These are phyloP conservation scores for Paulownia fortunei DNA, from an alignment of 257 asterid species.

Conservation along the genomic window DNA sequence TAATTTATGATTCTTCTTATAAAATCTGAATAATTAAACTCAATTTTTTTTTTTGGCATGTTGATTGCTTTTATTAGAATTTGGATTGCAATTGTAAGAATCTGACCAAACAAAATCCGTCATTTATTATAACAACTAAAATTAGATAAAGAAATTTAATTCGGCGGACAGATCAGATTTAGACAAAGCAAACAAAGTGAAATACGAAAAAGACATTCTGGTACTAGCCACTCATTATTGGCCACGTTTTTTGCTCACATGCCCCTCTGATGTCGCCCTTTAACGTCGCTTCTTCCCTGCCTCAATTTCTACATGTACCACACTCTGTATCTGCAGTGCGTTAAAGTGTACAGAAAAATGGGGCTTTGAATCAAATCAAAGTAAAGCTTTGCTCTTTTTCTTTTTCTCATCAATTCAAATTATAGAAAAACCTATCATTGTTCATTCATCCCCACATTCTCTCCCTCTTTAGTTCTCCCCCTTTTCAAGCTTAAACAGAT, in stretches of 20 bases:
- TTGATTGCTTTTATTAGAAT: too few species aligned
- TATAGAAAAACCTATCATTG: constrained; percentile 15
- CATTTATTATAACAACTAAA: neutral
- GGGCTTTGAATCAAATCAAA: constrained; percentile 16
- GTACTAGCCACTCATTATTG: constrained; percentile 27
- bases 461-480: constrained; percentile 2
- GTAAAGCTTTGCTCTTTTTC: neutral
- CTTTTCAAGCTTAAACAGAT: neutral
- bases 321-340: constrained; percentile 26
- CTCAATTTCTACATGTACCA: constrained; percentile 33
- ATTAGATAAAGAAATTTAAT: neutral
- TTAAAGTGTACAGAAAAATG: neutral
- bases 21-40: too few species aligned
- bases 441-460: neutral
- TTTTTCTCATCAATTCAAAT: constrained; percentile 29
- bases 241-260: constrained; percentile 44
- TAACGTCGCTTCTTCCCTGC: constrained; percentile 7
- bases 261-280: constrained; percentile 22
- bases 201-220: constrained; percentile 39
- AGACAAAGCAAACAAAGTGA: constrained; percentile 14
- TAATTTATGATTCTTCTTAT: too few species aligned
- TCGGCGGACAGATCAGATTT: constrained; percentile 27
- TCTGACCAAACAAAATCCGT: too few species aligned
- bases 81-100: too few species aligned
- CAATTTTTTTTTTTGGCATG: too few species aligned